Evolutionary conservation across 1,139 yeast genomes (phyloP), one percentile per base, ranked within the genome.

Genomic region (Debaryomyces coudertii): DNA sequence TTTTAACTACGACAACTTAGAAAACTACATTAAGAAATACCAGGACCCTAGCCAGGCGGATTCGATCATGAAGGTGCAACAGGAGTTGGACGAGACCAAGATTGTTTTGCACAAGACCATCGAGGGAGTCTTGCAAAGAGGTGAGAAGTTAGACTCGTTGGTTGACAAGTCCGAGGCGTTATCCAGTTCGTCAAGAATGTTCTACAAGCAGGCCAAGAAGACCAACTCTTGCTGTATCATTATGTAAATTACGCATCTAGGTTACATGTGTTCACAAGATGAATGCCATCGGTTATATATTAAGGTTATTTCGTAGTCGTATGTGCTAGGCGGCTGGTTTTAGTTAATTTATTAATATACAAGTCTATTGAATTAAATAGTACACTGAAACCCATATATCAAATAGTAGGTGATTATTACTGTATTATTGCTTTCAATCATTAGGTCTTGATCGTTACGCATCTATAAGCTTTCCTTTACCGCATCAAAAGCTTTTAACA

Each of bases 31-130:
- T 56, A 71, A 76, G 58, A 88, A 89, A 62, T 93, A 95, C 71
- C 99, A 93, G 71, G 97, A 95, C 66, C 99, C 99, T 20, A 79
- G 87, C 31, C 97, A 93, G 71, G 98, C 99, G 0, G 99, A 93
- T 63, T 87, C 97, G 12, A 85, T 93, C 54, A 86, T 93, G 96
- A 88, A 87, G 68, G 99, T 93, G 30, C 99, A 95, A 73, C 96
- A 90, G 63, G 99, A 93, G 68, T 80, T 93, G 59, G 99, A 95
- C 68, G 99, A 95, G 64, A 93, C 99, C 36, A 95, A 93, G 77
- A 90, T 92, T 58, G 97, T 92, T 35, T 76, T 93, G 61, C 98
- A 93, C 71, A 90, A 93, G 73, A 90, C 98, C 40, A 93, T 93
- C 57, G 98, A 95, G 67, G 80, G 87, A 52, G 97, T 95, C 15